Percentiles rank a stretch among this genome's conserved stretches.
Conservation (phyloP, 768 basidiomycete genomes). For the Suillus ampliporus region DNA sequence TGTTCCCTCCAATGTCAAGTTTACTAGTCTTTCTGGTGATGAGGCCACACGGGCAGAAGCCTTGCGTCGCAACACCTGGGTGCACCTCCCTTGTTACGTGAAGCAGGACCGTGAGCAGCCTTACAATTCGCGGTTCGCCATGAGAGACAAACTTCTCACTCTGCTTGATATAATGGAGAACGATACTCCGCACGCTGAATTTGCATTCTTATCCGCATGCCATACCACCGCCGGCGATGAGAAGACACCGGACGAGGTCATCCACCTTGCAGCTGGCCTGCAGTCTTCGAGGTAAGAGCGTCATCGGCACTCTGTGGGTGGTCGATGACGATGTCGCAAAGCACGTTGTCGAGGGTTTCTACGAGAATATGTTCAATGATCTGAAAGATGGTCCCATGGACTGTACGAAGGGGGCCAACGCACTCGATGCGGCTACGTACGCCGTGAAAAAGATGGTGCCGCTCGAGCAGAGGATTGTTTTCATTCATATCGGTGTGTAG, state of each 20-base stretch:
- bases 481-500: too few species aligned
- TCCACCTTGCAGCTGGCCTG: constrained; percentile 30
- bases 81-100: background rate
- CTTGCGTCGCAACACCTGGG: background rate
- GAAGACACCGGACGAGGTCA: constrained; percentile 21
- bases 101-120: background rate
- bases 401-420: too few species aligned
- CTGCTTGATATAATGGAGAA: constrained; percentile 7
- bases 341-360: constrained; percentile 1
- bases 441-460: too few species aligned
- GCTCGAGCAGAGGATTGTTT: too few species aligned
- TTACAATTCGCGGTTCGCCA: too few species aligned
- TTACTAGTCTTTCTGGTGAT: too few species aligned
- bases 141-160: background rate
- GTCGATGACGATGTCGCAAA: constrained; percentile 4
- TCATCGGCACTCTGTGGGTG: constrained; percentile 30
- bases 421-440: too few species aligned
- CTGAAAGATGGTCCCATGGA: background rate
- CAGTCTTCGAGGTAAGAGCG: constrained; percentile 24
- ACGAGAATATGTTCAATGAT: background rate
- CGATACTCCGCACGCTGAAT: constrained; percentile 4
- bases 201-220: constrained; percentile 23
- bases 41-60: background rate
- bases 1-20: background rate
- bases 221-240: constrained; percentile 27